These are phyloP conservation scores for Aegilops tauschii DNA, from an alignment of 176 grass and related monocot species.

Conservation along the genomic window DNA sequence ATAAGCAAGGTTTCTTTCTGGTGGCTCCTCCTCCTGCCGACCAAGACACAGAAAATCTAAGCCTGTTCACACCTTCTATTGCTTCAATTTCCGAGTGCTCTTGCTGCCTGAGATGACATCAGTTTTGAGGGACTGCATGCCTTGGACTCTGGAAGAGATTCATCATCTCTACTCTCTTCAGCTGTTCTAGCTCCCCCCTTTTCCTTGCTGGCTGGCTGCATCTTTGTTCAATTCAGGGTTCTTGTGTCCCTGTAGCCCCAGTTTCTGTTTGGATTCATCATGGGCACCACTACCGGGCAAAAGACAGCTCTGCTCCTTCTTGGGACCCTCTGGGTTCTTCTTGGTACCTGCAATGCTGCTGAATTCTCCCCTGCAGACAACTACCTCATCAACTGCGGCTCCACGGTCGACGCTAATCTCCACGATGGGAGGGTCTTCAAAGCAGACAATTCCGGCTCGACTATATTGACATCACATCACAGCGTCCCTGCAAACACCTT, in stretches of 20 bases:
- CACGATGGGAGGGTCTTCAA: slow-evolving; percentile 40
- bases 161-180: not conserved
- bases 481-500: slow-evolving; percentile 32
- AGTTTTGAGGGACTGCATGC: not conserved
- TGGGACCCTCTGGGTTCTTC: slow-evolving; percentile 12
- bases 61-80: not conserved
- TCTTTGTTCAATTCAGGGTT: not conserved
- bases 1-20: not conserved
- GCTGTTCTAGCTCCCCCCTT: not conserved
- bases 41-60: not conserved
- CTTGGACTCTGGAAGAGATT: not conserved
- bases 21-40: not conserved
- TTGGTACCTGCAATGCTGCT: slow-evolving; percentile 46
- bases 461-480: slow-evolving; percentile 24
- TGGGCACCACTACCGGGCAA: not conserved
- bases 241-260: not conserved
- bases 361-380: slow-evolving; percentile 77
- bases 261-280: not conserved
- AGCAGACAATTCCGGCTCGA: slow-evolving; percentile 36
- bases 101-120: not conserved
- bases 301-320: slow-evolving; percentile 5
- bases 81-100: not conserved
- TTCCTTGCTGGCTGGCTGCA: not conserved
- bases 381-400: slow-evolving; percentile 80
- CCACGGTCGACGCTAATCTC: slow-evolving; percentile 28